Percentiles rank a stretch among this genome's conserved stretches.
These are phyloP conservation scores for Tetracladium marchalianum DNA, from an alignment of 495 filamentous ascomycete species.

Conservation along the genomic window DNA sequence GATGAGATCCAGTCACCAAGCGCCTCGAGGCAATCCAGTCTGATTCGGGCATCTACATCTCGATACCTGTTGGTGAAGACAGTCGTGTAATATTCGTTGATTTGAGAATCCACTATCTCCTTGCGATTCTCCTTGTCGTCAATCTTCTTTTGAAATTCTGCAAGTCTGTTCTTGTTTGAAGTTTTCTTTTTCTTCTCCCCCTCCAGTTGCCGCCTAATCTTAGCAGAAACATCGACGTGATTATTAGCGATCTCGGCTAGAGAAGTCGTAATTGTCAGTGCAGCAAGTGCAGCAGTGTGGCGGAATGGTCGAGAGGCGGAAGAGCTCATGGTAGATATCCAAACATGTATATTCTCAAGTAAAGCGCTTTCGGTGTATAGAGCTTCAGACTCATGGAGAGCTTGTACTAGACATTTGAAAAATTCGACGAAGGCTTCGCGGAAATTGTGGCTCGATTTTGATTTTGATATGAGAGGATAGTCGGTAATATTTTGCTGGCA, in stretches of 20 bases:
- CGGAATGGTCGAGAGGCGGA: slow-evolving; percentile 76
- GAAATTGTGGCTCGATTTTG: slow-evolving; percentile 62
- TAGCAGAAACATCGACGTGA: slow-evolving; percentile 57
- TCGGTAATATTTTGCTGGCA: slow-evolving; percentile 63
- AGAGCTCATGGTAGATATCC: slow-evolving; percentile 80
- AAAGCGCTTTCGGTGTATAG: slow-evolving; percentile 66
- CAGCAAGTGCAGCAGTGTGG: slow-evolving; percentile 80
- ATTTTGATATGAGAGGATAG: slow-evolving; percentile 84
- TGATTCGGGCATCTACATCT: slow-evolving; percentile 80
- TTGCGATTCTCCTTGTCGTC: slow-evolving; percentile 55
- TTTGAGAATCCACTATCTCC: slow-evolving; percentile 50
- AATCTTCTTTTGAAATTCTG: slow-evolving; percentile 54
- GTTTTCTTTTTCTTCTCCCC: slow-evolving; percentile 68
- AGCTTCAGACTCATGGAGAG: slow-evolving; percentile 62
- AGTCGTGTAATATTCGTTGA: slow-evolving; percentile 77
- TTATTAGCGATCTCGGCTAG: slow-evolving; percentile 55
- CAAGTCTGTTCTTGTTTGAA: slow-evolving; percentile 62
- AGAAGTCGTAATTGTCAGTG: slow-evolving; percentile 61
- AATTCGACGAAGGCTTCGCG: slow-evolving; percentile 67
- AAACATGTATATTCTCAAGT: slow-evolving; percentile 75
- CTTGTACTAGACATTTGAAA: slow-evolving; percentile 59
- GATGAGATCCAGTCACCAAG: slow-evolving; percentile 79
- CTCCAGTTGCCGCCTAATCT: slow-evolving; percentile 67
- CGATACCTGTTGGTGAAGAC: slow-evolving; percentile 93
- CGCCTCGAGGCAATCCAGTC: slow-evolving; percentile 73